Conservation (phyloP, 169 alveolate genomes). For the Cardiosporidium cionae region DNA sequence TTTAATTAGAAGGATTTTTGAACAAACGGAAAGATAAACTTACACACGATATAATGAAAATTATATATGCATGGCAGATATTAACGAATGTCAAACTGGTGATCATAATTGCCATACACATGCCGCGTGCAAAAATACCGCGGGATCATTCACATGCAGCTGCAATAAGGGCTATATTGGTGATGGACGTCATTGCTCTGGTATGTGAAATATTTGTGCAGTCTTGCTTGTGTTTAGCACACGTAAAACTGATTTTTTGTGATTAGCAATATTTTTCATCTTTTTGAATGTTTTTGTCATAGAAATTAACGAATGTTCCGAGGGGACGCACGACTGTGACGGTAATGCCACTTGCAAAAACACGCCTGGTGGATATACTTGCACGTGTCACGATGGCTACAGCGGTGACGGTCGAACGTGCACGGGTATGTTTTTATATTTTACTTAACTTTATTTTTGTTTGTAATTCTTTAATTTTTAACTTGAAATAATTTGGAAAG, state of each 20-base stretch:
- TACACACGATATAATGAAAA: not conserved
- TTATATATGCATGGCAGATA: conserved; percentile 16
- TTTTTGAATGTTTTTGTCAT: too few species aligned
- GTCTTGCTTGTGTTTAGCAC: too few species aligned
- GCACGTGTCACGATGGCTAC: conserved; percentile 23
- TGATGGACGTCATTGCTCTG: conserved; percentile 6
- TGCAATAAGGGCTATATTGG: conserved; percentile 39
- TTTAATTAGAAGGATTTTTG: not conserved
- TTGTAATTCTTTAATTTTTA: too few species aligned
- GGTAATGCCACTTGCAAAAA: conserved; percentile 22
- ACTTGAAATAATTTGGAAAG: too few species aligned
- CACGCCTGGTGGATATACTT: conserved; percentile 1
- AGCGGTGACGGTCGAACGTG: conserved; percentile 17
- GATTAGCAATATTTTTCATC: too few species aligned
- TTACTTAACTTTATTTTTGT: too few species aligned
- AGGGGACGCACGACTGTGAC: conserved; percentile 2
- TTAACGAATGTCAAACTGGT: conserved; percentile 42
- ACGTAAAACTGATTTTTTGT: too few species aligned
- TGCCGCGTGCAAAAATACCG: conserved; percentile 44
- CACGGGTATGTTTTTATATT: not conserved
- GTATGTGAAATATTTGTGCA: too few species aligned
- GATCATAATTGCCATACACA: conserved; percentile 29
- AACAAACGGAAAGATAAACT: not conserved
- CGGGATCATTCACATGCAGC: conserved; percentile 39
- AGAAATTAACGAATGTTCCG: not conserved